Evolutionary conservation across 1,139 yeast species (phyloP).

Genomic region (Kodamaea fungicola): DNA sequence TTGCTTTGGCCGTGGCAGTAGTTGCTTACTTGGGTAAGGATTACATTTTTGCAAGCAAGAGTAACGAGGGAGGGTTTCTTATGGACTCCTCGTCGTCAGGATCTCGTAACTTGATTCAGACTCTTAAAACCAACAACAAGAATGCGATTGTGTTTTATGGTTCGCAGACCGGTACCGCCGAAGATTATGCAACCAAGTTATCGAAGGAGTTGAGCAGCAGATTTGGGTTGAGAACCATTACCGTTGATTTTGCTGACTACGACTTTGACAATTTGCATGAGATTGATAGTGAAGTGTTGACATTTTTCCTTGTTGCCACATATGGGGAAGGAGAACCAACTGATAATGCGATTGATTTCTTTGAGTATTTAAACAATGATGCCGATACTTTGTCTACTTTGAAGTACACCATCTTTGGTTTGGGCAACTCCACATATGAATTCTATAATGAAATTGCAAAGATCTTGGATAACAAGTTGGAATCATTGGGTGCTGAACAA

Average conservation of each 20-base stretch:
- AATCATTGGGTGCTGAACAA: constrained; percentile 66
- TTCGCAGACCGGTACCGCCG: constrained; percentile 99
- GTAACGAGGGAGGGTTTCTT: constrained; percentile 35
- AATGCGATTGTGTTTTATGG: constrained; percentile 84
- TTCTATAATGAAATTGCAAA: constrained; percentile 83
- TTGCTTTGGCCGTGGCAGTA: constrained; percentile 61
- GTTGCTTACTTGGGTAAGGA: constrained; percentile 68
- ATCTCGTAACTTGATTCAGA: constrained; percentile 63
- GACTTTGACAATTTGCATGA: constrained; percentile 75
- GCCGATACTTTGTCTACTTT: constrained; percentile 61
- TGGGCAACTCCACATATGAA: constrained; percentile 93
- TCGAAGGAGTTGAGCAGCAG: constrained; percentile 83
- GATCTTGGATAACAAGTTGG: constrained; percentile 45
- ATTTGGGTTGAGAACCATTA: constrained; percentile 80
- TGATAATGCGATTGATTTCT: constrained; percentile 80
- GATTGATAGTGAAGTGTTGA: constrained; percentile 48
- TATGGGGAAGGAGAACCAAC: constrained; percentile 99
- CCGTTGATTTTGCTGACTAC: constrained; percentile 83
- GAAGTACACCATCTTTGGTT: constrained; percentile 75
- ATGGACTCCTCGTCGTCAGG: constrained; percentile 33
- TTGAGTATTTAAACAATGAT: constrained; percentile 55
- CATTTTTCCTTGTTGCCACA: constrained; percentile 80
- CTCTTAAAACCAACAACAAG: constrained; percentile 61
- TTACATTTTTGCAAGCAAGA: constrained; percentile 42
- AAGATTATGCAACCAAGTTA: constrained; percentile 88